Percentiles rank a stretch among this genome's conserved stretches.
These are phyloP conservation scores for Aspergillus phoenicis DNA, from an alignment of 2,329 filamentous ascomycete genomes.

Conservation along the genomic window DNA sequence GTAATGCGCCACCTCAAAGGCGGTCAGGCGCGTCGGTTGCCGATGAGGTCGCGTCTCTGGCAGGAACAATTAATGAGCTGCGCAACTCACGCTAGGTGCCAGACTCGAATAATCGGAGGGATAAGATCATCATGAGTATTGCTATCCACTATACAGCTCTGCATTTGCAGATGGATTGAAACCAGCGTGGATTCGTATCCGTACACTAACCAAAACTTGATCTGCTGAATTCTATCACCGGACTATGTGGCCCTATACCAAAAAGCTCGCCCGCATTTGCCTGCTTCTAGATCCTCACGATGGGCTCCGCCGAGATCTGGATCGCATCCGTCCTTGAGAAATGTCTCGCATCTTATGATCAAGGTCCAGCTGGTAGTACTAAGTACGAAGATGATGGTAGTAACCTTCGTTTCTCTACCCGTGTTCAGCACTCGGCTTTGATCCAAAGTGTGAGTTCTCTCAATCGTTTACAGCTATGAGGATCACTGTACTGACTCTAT, in stretches of 20 bases:
- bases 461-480: background rate
- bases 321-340: slow-evolving; percentile 28
- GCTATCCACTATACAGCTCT: too few species aligned
- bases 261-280: background rate
- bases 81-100: background rate
- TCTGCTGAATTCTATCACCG: background rate
- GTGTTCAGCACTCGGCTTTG: slow-evolving; percentile 22
- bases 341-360: slow-evolving; percentile 25
- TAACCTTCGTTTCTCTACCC: slow-evolving; percentile 34
- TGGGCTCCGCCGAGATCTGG: slow-evolving; percentile 29
- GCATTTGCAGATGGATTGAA: background rate
- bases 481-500: background rate
- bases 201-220: background rate
- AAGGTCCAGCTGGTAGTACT: background rate
- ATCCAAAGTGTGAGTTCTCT: slow-evolving; percentile 33
- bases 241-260: slow-evolving; percentile 4
- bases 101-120: background rate
- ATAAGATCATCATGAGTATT: background rate
- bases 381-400: slow-evolving; percentile 36
- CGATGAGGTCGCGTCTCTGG: background rate
- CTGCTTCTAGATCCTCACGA: slow-evolving; percentile 23
- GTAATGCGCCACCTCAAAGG: slow-evolving; percentile 8
- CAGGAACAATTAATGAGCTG: background rate
- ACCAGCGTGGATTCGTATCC: background rate
- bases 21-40: slow-evolving; percentile 24